Percentiles rank a stretch among this genome's conserved stretches.
Conservation (phyloP, 352 stramenopile genomes). For the Aphanomyces astaci region DNA sequence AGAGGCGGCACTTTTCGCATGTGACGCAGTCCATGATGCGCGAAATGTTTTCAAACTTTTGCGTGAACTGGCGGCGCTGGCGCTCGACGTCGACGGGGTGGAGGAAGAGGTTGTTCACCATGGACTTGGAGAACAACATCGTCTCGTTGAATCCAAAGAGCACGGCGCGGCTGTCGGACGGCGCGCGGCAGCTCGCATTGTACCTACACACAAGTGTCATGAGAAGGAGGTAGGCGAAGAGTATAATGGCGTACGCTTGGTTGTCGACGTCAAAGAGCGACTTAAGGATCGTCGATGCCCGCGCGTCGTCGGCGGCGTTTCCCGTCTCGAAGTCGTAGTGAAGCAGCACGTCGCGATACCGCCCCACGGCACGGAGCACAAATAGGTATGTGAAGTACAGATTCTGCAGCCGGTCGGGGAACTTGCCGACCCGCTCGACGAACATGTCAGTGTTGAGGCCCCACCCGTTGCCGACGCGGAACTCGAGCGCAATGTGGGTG, state of each 20-base stretch:
- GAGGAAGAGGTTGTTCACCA: conserved; percentile 31
- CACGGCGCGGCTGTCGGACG: conserved; percentile 50
- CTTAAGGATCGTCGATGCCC: conserved; percentile 58
- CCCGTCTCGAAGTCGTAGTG: conserved; percentile 93
- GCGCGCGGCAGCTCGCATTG: conserved; percentile 25
- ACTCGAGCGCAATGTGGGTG: conserved; percentile 87
- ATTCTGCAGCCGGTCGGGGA: conserved; percentile 94
- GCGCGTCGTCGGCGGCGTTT: conserved; percentile 79
- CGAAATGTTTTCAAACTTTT: conserved; percentile 97
- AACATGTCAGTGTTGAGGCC: conserved; percentile 69
- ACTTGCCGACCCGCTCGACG: conserved; percentile 83
- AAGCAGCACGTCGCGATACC: conserved; percentile 88
- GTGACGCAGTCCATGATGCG: conserved; percentile 98
- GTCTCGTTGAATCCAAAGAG: conserved; percentile 84
- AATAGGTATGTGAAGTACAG: conserved; percentile 98
- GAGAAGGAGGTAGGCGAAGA: conserved; percentile 48
- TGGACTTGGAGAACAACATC: conserved; percentile 36
- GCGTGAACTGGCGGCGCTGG: conserved; percentile 46
- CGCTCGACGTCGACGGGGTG: conserved; percentile 2
- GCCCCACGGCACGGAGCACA: conserved; percentile 91
- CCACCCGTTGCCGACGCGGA: conserved; percentile 66
- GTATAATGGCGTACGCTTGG: conserved; percentile 32
- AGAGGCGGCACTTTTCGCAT: conserved; percentile 98
- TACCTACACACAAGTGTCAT: conserved; percentile 30
- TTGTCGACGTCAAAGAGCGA: conserved; percentile 59